phyloP scores from a whole-genome alignment of 83 land plant species.

The Larix sibirica region DNA sequence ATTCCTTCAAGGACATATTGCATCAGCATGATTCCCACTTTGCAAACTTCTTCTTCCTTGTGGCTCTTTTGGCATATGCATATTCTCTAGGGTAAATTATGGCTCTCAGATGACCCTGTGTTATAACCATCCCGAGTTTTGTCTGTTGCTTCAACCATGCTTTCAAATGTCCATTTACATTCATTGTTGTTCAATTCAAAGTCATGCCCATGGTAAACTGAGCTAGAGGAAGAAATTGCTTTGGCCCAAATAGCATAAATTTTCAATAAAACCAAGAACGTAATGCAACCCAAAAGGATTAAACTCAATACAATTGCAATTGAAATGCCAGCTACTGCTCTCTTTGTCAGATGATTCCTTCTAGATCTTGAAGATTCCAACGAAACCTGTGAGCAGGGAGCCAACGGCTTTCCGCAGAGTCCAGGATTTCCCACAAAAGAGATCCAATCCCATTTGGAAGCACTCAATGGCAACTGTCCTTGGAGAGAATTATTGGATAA shows the following conservation, averaged over 20 bases:
- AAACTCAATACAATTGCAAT: conserved; percentile 43
- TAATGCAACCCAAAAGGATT: conserved; percentile 9
- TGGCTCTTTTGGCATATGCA: too few species aligned
- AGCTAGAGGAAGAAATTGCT: neutral
- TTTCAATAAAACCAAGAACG: neutral
- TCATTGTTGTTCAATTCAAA: too few species aligned
- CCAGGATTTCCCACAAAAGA: conserved; percentile 68
- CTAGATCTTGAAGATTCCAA: neutral
- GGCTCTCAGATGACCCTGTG: too few species aligned
- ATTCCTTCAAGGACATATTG: too few species aligned
- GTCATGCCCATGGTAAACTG: neutral
- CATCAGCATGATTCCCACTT: too few species aligned
- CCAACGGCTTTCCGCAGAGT: conserved; percentile 63
- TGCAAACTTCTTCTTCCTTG: too few species aligned
- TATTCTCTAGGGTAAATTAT: too few species aligned
- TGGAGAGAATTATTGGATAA: conserved; percentile 64
- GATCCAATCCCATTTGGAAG: conserved; percentile 33
- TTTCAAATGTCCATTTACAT: too few species aligned
- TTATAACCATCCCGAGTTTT: too few species aligned
- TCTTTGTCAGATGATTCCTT: conserved; percentile 18
- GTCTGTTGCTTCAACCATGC: too few species aligned
- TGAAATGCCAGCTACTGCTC: conserved; percentile 40
- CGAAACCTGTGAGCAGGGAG: conserved; percentile 29
- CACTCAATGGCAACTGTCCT: conserved; percentile 53
- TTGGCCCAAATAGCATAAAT: conserved; percentile 4